These are phyloP conservation scores for Ustulina deusta DNA, from an alignment of 2,329 filamentous ascomycete species.

Conservation along the genomic window DNA sequence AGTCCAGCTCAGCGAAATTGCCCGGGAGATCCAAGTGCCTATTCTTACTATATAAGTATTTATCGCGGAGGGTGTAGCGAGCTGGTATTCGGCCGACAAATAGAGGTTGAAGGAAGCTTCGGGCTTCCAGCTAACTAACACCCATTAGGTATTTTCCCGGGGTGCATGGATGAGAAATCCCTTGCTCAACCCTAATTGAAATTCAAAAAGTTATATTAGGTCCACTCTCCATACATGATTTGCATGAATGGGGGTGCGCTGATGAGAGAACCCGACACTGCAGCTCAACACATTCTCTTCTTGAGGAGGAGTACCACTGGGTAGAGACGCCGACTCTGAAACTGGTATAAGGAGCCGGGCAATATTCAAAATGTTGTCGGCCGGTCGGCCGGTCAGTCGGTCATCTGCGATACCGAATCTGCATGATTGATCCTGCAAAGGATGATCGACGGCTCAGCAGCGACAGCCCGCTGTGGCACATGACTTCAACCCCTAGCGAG, in stretches of 20 bases:
- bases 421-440: conserved; percentile 32
- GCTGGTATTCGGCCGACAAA: conserved; percentile 1
- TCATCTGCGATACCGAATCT: conserved; percentile 20
- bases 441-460: conserved; percentile 21
- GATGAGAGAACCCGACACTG: neutral
- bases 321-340: neutral
- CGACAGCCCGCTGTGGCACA: conserved; percentile 14
- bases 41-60: neutral
- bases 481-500: conserved; percentile 12
- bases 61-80: conserved; percentile 7
- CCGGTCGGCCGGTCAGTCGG: conserved; percentile 6
- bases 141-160: neutral
- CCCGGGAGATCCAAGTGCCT: neutral
- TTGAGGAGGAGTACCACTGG: neutral
- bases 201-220: neutral
- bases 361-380: neutral
- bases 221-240: neutral
- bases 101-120: neutral
- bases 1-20: conserved; percentile 4
- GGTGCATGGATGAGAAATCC: neutral
- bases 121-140: conserved; percentile 7
- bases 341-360: neutral
- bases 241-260: neutral
- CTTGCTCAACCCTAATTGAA: conserved; percentile 2
- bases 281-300: conserved; percentile 3